Base-by-base conservation (phyloP, 2,329 filamentous ascomycete species). In the Delphinella strobiligena region DNA sequence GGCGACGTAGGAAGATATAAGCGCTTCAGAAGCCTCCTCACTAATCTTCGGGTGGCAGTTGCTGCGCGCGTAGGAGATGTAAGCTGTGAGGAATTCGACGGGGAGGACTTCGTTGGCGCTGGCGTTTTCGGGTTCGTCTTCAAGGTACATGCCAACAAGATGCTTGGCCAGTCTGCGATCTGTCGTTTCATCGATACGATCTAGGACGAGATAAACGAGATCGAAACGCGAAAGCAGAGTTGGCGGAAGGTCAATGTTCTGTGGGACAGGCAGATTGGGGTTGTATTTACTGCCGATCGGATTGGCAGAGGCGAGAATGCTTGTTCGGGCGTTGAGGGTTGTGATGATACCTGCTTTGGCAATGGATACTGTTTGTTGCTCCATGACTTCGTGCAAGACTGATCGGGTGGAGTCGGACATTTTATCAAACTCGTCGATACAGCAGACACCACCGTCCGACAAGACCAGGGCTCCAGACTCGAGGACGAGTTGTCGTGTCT, bases 241-340 rank as follows among this genome's bases (percentile, higher is more conserved):
- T 0, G 91, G 91, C 1, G 91, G 91, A 7, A 98, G 75, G 55
- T 98, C 91, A 52, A 98, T 98, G 61, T 98, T 98, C 54, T 96
- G 88, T 3, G 91, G 91, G 11, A 98, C 91, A 0, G 91, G 88
- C 17, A 98, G 67, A 54, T 94, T 89, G 2, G 86, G 83, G 61
- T 98, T 96, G 67, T 98, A 98, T 57, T 93, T 88, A 64, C 86
- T 94, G 52, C 91, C 91, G 49, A 98, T 96, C 1, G 91, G 91
- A 58, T 98, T 98, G 61, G 91, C 91, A 9, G 89, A 96, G 12
- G 91, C 91, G 19, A 98, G 75, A 54, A 98, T 94, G 0, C 87
- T 93, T 15, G 91, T 96, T 46, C 91, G 81, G 16, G 91, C 91
- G 59, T 98, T 98, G 43, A 98, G 75, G 0, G 88, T 94, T 1